Conservation (phyloP, 1,284 basidiomycete species). For the Xanthoconium separans region DNA sequence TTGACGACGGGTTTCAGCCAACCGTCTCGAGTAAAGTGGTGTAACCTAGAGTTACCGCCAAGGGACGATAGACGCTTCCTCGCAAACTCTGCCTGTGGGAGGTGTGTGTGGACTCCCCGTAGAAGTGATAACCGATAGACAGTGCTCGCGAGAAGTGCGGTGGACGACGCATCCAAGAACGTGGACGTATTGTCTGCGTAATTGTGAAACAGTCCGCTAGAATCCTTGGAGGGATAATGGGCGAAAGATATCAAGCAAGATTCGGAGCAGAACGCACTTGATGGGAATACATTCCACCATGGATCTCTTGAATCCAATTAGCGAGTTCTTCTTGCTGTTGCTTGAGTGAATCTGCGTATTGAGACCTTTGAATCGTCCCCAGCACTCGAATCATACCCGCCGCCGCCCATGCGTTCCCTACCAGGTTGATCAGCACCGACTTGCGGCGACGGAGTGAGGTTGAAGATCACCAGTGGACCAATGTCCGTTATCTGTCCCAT, state of each 20-base stretch:
- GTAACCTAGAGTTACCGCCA: slow-evolving; percentile 12
- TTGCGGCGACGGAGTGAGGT: background rate
- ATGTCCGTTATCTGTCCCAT: slow-evolving; percentile 56
- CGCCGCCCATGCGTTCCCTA: slow-evolving; percentile 85
- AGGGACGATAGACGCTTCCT: slow-evolving; percentile 49
- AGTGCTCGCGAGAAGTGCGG: slow-evolving; percentile 74
- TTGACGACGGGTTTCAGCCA: slow-evolving; percentile 74
- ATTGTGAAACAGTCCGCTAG: slow-evolving; percentile 67
- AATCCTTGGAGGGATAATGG: slow-evolving; percentile 36
- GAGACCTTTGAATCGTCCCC: slow-evolving; percentile 68
- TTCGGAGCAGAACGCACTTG: slow-evolving; percentile 36
- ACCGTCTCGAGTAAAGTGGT: slow-evolving; percentile 48
- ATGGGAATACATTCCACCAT: slow-evolving; percentile 64
- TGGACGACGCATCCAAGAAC: slow-evolving; percentile 76
- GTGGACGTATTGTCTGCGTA: slow-evolving; percentile 63
- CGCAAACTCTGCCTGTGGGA: slow-evolving; percentile 58
- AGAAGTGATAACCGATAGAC: slow-evolving; percentile 70
- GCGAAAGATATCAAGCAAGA: background rate
- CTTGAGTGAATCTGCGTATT: slow-evolving; percentile 49
- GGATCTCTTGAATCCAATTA: slow-evolving; percentile 72
- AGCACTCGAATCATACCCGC: slow-evolving; percentile 85
- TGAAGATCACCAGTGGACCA: slow-evolving; percentile 68
- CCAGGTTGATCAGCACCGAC: background rate
- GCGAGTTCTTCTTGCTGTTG: slow-evolving; percentile 59
- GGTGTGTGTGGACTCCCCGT: slow-evolving; percentile 45